phyloP scores from a whole-genome alignment of 768 basidiomycete genomes.

The Gloeophyllum trabeum region DNA sequence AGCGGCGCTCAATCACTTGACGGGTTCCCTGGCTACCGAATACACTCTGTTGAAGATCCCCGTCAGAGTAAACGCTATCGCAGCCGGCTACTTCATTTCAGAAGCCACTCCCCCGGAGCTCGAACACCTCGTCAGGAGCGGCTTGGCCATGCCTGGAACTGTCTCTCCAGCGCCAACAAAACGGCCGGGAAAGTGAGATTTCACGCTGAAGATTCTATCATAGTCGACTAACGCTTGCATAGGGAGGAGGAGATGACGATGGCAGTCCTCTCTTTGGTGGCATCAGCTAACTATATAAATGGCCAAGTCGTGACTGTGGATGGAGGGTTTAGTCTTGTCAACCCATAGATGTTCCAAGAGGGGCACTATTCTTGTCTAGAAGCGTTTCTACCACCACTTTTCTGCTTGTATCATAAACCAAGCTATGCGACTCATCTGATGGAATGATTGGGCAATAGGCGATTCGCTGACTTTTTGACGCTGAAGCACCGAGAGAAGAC shows the following conservation, averaged over 20 bases:
- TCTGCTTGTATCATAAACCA: too few relatives aligned
- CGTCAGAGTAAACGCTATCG: conserved; percentile 6
- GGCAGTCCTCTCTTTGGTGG: neutral
- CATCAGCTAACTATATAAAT: neutral
- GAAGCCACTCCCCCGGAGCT: neutral
- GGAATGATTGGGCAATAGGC: too few relatives aligned
- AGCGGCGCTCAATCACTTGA: conserved; percentile 10
- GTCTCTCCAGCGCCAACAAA: neutral
- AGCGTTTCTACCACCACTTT: too few relatives aligned
- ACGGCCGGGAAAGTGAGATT: neutral
- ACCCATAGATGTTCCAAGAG: too few relatives aligned
- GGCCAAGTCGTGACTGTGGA: neutral
- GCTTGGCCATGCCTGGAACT: neutral
- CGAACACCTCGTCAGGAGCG: neutral
- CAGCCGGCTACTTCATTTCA: conserved; percentile 4
- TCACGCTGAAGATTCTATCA: neutral
- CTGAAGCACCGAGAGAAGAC: too few relatives aligned
- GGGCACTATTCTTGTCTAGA: too few relatives aligned
- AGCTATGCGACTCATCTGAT: too few relatives aligned
- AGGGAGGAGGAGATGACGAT: neutral
- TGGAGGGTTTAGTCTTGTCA: neutral
- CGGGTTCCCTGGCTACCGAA: conserved; percentile 10
- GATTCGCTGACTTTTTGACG: too few relatives aligned
- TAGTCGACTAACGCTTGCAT: neutral
- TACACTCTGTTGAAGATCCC: conserved; percentile 8